These are phyloP conservation scores for Pulveroboletus sp. DNA, from an alignment of 768 basidiomycete species.

Conservation along the genomic window DNA sequence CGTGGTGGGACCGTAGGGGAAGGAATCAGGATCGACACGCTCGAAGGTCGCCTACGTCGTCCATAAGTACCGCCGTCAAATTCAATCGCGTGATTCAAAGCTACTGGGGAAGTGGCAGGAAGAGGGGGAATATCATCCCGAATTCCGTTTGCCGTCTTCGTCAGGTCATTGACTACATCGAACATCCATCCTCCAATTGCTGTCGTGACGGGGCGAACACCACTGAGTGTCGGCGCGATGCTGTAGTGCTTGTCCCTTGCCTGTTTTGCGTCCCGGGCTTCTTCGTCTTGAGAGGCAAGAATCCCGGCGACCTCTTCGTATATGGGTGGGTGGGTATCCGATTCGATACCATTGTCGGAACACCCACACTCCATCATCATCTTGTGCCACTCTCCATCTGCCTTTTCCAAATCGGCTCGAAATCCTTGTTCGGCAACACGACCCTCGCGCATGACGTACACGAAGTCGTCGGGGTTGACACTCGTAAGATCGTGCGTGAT, in stretches of 20 bases:
- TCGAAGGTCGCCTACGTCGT: slow-evolving; percentile 24
- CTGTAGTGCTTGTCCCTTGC: slow-evolving; percentile 41
- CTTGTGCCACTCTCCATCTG: slow-evolving; percentile 62
- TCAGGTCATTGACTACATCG: slow-evolving; percentile 70
- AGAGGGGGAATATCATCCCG: slow-evolving; percentile 11
- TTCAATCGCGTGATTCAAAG: slow-evolving; percentile 20
- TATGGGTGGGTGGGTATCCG: slow-evolving; percentile 25
- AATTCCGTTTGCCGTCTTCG: slow-evolving; percentile 26
- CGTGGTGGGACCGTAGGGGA: slow-evolving; percentile 27
- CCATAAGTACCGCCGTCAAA: slow-evolving; percentile 22
- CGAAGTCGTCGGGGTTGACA: slow-evolving; percentile 73
- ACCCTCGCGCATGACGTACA: slow-evolving; percentile 88
- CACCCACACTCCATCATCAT: slow-evolving; percentile 70
- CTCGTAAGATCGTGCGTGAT: slow-evolving; percentile 96
- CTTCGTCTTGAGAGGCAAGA: slow-evolving; percentile 44
- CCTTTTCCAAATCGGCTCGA: slow-evolving; percentile 69
- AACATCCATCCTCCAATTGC: slow-evolving; percentile 80
- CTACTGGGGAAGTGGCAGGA: slow-evolving; percentile 16
- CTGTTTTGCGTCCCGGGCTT: slow-evolving; percentile 26
- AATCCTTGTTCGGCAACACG: slow-evolving; percentile 84
- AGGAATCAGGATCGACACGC: slow-evolving; percentile 40
- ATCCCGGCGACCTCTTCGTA: slow-evolving; percentile 45
- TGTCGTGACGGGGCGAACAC: slow-evolving; percentile 51
- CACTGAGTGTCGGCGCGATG: slow-evolving; percentile 31
- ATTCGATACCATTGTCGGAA: slow-evolving; percentile 38